Evolutionary conservation across 140 eudicot genomes (phyloP), one percentile per base, ranked within the genome.

Genomic region (Erigeron philadelphicus): DNA sequence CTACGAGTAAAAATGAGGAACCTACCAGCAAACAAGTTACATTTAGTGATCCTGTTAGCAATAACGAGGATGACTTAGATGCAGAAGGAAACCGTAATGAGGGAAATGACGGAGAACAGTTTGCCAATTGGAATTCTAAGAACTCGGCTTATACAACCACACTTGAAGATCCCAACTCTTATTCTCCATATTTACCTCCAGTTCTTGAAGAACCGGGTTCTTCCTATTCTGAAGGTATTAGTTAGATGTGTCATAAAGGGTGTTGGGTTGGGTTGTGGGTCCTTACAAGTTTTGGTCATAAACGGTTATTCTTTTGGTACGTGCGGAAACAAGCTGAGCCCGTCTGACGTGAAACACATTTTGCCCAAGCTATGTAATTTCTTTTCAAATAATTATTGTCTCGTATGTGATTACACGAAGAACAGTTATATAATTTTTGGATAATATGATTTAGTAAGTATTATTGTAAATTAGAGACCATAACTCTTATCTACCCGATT

Each of bases 121-220:
- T 83, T 43, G 87, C 31, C 8, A 78, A 71, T 65, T 91, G 96
- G 98, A 82, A 67, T 77, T 61, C 87, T 63, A 83, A 82, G 57
- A 78, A 66, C 64, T 54, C 88, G 10, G 54, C 81, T 43, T 77
- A 85, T 65, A 50, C 83, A 70, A 60, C 82, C 49, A 71, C 83
- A 48, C 61, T 35, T 8, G 98, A 88, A 66, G 95, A 92, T 71
- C 95, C 95, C 54, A 76, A 78, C 76, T 81, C 88, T 9, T 88
- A 82, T 79, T 86, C 98, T 69, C 95, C 95, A 23, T 79, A 77
- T 82, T 73, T 86, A 77, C 48, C 95, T 50, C 90, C 93, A 80
- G 95, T 86, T 69, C 98, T 79, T 48, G 98, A 92, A 79, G 96
- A 88, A 81, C 90, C 90, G 70, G 81, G 88, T 70, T 88, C 98